Conservation (phyloP, 306 rosid genomes). For the Fragaria iinumae region DNA sequence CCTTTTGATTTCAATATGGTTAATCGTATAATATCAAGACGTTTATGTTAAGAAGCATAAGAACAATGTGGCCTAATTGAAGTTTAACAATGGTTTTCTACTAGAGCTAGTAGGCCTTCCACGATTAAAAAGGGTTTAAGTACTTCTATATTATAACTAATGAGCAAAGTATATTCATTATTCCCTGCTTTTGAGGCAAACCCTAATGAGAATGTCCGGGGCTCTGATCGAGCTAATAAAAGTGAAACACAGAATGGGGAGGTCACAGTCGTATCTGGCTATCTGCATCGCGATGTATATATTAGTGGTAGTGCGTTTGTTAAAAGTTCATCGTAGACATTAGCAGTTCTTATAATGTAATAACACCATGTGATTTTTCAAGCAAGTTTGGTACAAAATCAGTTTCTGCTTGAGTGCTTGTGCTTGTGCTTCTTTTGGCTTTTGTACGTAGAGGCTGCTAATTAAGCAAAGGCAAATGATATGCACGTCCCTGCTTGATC, state of each 20-base stretch:
- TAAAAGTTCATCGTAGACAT: background rate
- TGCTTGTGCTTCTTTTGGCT: too few species aligned
- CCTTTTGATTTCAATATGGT: background rate
- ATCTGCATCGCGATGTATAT: background rate
- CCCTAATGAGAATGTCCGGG: constrained; percentile 11
- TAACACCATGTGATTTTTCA: background rate
- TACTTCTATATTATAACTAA: background rate
- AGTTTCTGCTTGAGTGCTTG: background rate
- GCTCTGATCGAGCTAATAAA: background rate
- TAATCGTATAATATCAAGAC: background rate
- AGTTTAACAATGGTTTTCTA: background rate
- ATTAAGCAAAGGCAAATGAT: too few species aligned
- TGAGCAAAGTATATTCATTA: background rate
- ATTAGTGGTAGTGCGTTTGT: constrained; percentile 14
- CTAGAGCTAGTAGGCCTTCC: background rate
- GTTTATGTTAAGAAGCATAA: constrained; percentile 10
- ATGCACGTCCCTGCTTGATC: too few species aligned
- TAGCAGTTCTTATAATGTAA: background rate
- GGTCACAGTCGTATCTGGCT: background rate
- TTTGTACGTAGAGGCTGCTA: background rate
- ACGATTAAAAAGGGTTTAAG: background rate
- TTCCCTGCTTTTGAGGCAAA: constrained; percentile 3
- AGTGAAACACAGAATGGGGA: background rate
- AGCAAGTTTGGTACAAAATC: background rate
- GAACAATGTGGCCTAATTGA: constrained; percentile 22